Base-by-base conservation (phyloP, 345 rosid species). In the Citrus cavaleriei region DNA sequence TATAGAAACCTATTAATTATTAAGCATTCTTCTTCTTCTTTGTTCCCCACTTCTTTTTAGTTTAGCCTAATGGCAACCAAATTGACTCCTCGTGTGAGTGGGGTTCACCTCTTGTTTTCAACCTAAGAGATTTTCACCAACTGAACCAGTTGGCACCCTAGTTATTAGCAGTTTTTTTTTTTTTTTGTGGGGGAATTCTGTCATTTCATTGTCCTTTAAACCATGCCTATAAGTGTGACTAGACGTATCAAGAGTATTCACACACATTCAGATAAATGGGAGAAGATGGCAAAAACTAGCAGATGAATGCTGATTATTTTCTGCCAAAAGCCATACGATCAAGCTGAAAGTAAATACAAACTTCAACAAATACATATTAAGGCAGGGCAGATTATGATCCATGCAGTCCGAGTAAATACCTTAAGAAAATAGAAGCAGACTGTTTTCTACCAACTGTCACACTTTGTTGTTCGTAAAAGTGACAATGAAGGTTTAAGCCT, bases 401-500 rank as follows among this genome's bases (percentile, higher is more conserved):
- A 54, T n/a, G 13, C 55, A 74, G 35, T 28, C 59, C 59, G 66
- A 70, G 51, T 49, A 83, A 78, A 81, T 90, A 95, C 98, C 97
- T 90, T 74, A 92, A 84, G 79, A 86, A 85, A 68, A 93, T 68
- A 55, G 95, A 90, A 81, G 92, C 91, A 86, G 89, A 86, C 72
- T 93, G 92, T 81, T 83, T 88, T 78, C 88, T 79, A 49, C 91
- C 86, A 67, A 95, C 72, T 72, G 87, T 86, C 77, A 87, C 87
- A 83, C 80, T 85, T 83, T 84, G 93, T 63, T 90, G 84, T 82
- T 85, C 84, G 77, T 80, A 75, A 81, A 93, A 91, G 60, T 85
- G 79, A 76, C 95, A 93, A 66, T 81, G 84, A 85, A 92, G 93
- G 80, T 84, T 88, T 76, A 94, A 84, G 77, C 93, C 89, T 63